Percentiles rank a stretch among this genome's conserved stretches.
phyloP scores from a whole-genome alignment of 257 asterid species.

The Galeopsis tetrahit region DNA sequence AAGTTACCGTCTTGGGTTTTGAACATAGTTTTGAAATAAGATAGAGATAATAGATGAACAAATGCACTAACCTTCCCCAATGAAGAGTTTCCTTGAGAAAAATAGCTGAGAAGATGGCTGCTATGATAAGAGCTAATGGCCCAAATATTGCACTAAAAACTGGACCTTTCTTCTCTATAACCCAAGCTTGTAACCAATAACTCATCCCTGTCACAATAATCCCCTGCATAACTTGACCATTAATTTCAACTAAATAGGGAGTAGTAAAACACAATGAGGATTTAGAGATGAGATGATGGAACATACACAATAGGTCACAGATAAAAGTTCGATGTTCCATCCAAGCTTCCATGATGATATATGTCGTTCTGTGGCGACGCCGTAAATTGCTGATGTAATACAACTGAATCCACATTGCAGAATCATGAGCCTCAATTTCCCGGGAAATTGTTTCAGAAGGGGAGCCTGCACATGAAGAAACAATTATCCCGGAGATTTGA shows the following conservation, averaged over 20 bases:
- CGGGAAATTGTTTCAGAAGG: slow-evolving; percentile 53
- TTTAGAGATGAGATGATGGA: too few species aligned
- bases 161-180: slow-evolving; percentile 63
- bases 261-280: too few species aligned
- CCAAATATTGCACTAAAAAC: slow-evolving; percentile 53
- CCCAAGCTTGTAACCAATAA: slow-evolving; percentile 56
- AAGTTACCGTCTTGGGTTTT: too few species aligned
- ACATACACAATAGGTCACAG: slow-evolving; percentile 48
- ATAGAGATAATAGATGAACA: too few species aligned
- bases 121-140: slow-evolving; percentile 54
- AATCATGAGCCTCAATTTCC: slow-evolving; percentile 49
- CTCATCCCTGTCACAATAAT: slow-evolving; percentile 51
- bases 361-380: slow-evolving; percentile 43
- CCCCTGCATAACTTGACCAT: slow-evolving; percentile 44
- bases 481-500: not conserved
- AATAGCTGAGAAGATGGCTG: slow-evolving; percentile 54
- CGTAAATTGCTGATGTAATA: slow-evolving; percentile 45
- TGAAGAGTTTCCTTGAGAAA: slow-evolving; percentile 61
- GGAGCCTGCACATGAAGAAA: slow-evolving; percentile 35
- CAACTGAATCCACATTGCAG: slow-evolving; percentile 60
- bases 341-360: slow-evolving; percentile 57
- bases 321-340: slow-evolving; percentile 52
- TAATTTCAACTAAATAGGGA: too few species aligned
- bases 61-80: slow-evolving; percentile 38
- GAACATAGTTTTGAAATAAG: too few species aligned